Conservation (phyloP, 192 early-diverging fungal genomes). For the Mortierella hygrophila region DNA sequence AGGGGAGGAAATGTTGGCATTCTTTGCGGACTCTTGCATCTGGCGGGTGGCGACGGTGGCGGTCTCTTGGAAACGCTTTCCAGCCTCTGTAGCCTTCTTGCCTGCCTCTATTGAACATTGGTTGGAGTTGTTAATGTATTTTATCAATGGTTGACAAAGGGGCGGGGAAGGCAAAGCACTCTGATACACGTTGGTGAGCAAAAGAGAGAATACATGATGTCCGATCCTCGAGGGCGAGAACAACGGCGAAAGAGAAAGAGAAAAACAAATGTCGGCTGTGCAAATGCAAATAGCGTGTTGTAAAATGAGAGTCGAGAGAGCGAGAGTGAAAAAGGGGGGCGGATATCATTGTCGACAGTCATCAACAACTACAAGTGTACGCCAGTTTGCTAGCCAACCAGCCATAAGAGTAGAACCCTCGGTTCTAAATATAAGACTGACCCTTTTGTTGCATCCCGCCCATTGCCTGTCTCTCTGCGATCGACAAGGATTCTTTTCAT, state of each 20-base stretch:
- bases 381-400: too few species aligned
- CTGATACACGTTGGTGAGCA: not conserved
- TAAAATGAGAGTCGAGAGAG: not conserved
- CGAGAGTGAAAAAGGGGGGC: not conserved
- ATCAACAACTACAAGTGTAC: too few species aligned
- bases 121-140: not conserved
- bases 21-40: conserved; percentile 55
- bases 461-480: too few species aligned
- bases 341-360: too few species aligned
- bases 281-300: not conserved
- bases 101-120: conserved; percentile 31
- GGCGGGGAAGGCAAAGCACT: not conserved
- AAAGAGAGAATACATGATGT: not conserved
- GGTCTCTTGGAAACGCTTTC: conserved; percentile 54
- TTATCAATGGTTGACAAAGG: not conserved
- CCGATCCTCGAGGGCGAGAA: not conserved
- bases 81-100: conserved; percentile 50
- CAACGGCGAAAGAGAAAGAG: not conserved
- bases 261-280: not conserved
- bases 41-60: conserved; percentile 47
- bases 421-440: too few species aligned
- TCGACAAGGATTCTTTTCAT: too few species aligned
- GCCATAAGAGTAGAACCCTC: too few species aligned
- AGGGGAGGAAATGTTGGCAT: conserved; percentile 56
- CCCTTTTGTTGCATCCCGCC: too few species aligned